phyloP scores from a whole-genome alignment of 139 green algal genomes.

The Spirogloea muscicola region DNA sequence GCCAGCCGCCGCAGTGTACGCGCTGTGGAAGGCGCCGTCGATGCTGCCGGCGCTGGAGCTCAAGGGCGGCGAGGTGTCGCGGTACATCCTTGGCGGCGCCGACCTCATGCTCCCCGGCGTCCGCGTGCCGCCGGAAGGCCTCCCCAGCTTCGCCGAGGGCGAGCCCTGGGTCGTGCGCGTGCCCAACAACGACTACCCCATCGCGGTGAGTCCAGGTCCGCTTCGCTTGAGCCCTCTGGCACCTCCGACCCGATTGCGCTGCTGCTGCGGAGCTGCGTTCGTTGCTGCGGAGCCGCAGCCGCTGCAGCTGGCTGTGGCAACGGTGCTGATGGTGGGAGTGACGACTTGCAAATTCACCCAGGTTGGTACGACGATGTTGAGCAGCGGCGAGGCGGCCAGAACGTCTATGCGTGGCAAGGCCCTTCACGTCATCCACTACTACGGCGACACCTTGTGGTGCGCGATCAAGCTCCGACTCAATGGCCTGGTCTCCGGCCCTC shows the following conservation, averaged over 20 bases:
- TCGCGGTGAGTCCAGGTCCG: constrained; percentile 31
- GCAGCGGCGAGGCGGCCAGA: constrained; percentile 18
- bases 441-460: constrained; percentile 40
- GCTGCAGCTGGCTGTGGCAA: too few species aligned
- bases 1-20: constrained; percentile 45
- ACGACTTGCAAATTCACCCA: too few species aligned
- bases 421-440: constrained; percentile 41
- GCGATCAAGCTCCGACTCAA: background rate
- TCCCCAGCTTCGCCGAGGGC: constrained; percentile 18
- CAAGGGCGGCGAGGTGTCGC: constrained; percentile 31
- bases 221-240: too few species aligned
- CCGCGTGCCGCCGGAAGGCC: constrained; percentile 30
- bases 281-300: too few species aligned
- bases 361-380: constrained; percentile 25
- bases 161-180: constrained; percentile 38
- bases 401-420: constrained; percentile 21
- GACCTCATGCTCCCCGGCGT: constrained; percentile 51
- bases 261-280: too few species aligned
- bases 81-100: constrained; percentile 35
- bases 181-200: constrained; percentile 37
- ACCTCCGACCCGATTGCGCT: too few species aligned
- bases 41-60: constrained; percentile 39
- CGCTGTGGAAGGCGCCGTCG: constrained; percentile 37
- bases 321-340: too few species aligned
- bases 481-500: background rate